These are phyloP conservation scores for Saturnispora sekii DNA, from an alignment of 805 yeast species.

Conservation along the genomic window DNA sequence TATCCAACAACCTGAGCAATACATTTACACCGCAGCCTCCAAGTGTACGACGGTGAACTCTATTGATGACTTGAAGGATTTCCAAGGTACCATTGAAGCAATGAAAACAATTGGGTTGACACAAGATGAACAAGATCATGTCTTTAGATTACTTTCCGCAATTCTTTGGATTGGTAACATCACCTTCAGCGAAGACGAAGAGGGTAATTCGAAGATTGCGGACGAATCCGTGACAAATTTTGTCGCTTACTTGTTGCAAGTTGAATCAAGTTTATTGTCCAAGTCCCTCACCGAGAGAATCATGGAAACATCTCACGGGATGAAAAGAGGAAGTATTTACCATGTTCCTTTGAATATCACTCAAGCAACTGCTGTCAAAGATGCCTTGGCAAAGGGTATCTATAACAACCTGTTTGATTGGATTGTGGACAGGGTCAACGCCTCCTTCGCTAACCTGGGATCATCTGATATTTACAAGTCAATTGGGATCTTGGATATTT, in stretches of 20 bases:
- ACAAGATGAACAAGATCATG: conserved; percentile 79
- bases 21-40: conserved; percentile 78
- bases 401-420: conserved; percentile 91
- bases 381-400: conserved; percentile 89
- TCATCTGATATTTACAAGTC: conserved; percentile 38
- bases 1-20: conserved; percentile 88
- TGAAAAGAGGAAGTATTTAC: conserved; percentile 83
- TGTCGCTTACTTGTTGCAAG: conserved; percentile 84
- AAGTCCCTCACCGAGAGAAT: conserved; percentile 70
- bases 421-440: conserved; percentile 88
- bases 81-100: conserved; percentile 53
- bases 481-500: conserved; percentile 89
- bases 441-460: conserved; percentile 49
- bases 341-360: conserved; percentile 87
- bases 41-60: conserved; percentile 81
- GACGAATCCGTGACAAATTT: conserved; percentile 90
- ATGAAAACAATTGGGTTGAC: conserved; percentile 81
- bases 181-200: conserved; percentile 74
- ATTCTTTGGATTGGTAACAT: conserved; percentile 93
- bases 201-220: conserved; percentile 72
- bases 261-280: conserved; percentile 54
- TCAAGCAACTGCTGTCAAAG: conserved; percentile 92
- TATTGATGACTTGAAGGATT: conserved; percentile 76
- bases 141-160: conserved; percentile 75
- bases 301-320: conserved; percentile 84